These are phyloP conservation scores for Massarina eburnea DNA, from an alignment of 2,329 filamentous ascomycete genomes.

Conservation along the genomic window DNA sequence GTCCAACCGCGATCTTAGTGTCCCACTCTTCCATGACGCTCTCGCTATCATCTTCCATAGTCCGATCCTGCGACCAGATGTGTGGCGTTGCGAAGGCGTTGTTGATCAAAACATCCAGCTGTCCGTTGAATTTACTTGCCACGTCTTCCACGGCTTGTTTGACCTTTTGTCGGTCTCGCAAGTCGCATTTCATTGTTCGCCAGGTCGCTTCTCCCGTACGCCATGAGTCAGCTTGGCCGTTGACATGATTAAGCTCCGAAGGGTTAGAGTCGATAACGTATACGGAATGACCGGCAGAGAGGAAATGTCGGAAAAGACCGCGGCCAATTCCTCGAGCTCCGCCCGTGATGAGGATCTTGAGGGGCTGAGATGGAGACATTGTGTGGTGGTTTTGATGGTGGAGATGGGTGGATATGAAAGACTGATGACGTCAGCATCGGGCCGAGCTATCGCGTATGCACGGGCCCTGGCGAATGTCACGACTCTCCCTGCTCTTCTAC, in stretches of 20 bases:
- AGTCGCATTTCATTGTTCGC: conserved; percentile 39
- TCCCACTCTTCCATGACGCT: conserved; percentile 39
- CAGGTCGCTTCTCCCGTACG: conserved; percentile 13
- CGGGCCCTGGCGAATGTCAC: too few species aligned
- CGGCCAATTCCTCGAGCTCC: conserved; percentile 52
- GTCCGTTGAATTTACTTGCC: conserved; percentile 38
- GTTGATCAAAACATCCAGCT: conserved; percentile 39
- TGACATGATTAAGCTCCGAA: conserved; percentile 44
- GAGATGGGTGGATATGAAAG: not conserved
- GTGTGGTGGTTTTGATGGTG: not conserved
- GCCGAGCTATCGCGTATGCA: not conserved
- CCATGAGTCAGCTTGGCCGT: conserved; percentile 30
- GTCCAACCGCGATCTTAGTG: conserved; percentile 33
- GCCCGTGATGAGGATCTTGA: conserved; percentile 45
- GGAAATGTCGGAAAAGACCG: conserved; percentile 47
- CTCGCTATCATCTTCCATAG: conserved; percentile 35
- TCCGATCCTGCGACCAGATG: conserved; percentile 22
- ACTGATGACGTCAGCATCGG: not conserved
- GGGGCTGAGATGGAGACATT: conserved; percentile 5
- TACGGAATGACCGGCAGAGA: conserved; percentile 47
- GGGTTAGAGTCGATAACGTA: conserved; percentile 50
- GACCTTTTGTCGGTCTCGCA: conserved; percentile 43
- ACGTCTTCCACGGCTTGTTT: conserved; percentile 40
- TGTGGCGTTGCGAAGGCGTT: conserved; percentile 38
- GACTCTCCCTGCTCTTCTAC: too few species aligned